These are phyloP conservation scores for Acacia concinna DNA, from an alignment of 331 rosid genomes.

Conservation along the genomic window DNA sequence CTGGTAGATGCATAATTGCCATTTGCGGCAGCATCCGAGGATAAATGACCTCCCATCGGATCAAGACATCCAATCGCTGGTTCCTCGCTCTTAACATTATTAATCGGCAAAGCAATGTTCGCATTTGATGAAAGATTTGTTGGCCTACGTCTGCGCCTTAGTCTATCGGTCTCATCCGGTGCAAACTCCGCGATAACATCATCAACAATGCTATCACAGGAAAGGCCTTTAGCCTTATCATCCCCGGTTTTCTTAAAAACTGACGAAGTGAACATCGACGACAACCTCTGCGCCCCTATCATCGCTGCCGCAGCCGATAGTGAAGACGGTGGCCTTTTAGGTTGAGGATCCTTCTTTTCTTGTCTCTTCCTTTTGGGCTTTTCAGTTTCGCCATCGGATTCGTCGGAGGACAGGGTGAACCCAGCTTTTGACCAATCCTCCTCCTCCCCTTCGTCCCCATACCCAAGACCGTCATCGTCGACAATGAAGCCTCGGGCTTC, in stretches of 20 bases:
- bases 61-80: conserved; percentile 18
- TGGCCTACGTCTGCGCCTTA: conserved; percentile 58
- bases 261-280: conserved; percentile 89
- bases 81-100: conserved; percentile 26
- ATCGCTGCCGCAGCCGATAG: conserved; percentile 87
- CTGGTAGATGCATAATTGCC: neutral
- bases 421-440: conserved; percentile 92
- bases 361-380: conserved; percentile 60
- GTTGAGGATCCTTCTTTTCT: conserved; percentile 60
- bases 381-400: conserved; percentile 65
- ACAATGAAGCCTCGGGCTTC: conserved; percentile 66
- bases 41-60: conserved; percentile 18
- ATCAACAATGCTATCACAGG: conserved; percentile 67
- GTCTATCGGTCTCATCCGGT: conserved; percentile 69
- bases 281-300: conserved; percentile 78
- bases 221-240: conserved; percentile 50
- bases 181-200: conserved; percentile 88
- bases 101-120: conserved; percentile 25
- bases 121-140: neutral
- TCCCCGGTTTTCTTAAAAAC: conserved; percentile 66
- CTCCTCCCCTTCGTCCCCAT: conserved; percentile 88
- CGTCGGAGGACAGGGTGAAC: conserved; percentile 53
- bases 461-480: conserved; percentile 86
- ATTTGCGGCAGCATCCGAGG: neutral
- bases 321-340: conserved; percentile 57